phyloP scores from a whole-genome alignment of 371 early-diverging fungal species.

The Actinomortierella wolfii region DNA sequence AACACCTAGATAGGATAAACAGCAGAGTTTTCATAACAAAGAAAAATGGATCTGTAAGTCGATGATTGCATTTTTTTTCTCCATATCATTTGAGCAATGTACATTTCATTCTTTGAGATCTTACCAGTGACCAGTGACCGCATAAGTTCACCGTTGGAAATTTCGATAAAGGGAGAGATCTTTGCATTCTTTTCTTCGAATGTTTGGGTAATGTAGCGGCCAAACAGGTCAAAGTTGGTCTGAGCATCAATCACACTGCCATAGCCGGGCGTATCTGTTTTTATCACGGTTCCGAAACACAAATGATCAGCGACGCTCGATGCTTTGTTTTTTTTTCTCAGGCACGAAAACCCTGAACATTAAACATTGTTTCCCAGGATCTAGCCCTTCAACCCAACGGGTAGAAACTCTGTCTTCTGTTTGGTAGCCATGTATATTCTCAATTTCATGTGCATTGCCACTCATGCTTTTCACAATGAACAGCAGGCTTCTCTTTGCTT shows the following conservation, averaged over 20 bases:
- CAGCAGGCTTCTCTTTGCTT: too few species aligned
- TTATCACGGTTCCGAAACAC: too few species aligned
- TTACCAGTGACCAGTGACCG: conserved; percentile 43
- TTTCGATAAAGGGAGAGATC: conserved; percentile 41
- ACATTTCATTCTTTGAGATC: neutral
- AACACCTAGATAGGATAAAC: conserved; percentile 3
- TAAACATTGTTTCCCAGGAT: too few species aligned
- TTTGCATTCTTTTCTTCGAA: conserved; percentile 44
- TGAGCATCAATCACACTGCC: conserved; percentile 43
- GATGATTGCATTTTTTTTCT: neutral
- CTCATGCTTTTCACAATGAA: too few species aligned
- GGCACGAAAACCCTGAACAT: too few species aligned
- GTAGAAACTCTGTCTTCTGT: too few species aligned
- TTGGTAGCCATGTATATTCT: too few species aligned
- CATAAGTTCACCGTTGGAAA: conserved; percentile 43
- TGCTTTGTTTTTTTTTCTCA: neutral
- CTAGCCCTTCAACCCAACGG: too few species aligned
- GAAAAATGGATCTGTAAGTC: conserved; percentile 11
- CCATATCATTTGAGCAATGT: neutral
- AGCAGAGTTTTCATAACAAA: conserved; percentile 46
- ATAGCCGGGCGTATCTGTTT: conserved; percentile 41
- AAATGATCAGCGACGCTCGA: too few species aligned
- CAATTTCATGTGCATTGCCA: too few species aligned
- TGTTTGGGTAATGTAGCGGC: conserved; percentile 32
- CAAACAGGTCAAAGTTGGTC: conserved; percentile 38